Evolutionary conservation across 2,329 filamentous ascomycete genomes (phyloP).

Genomic region (Aspergillus hiratsukae): DNA sequence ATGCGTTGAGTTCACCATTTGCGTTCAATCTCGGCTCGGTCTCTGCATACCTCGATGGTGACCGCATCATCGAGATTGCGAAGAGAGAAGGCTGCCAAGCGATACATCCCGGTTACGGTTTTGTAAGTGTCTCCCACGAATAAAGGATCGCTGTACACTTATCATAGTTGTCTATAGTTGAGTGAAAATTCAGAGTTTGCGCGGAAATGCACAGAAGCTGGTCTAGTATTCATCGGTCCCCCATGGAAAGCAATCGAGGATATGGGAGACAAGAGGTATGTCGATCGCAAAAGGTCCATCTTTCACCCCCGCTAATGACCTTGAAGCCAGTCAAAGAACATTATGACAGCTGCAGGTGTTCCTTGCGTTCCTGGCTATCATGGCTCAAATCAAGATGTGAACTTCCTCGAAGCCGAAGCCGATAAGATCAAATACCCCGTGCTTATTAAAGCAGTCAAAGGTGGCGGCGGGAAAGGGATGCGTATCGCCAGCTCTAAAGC

Average conservation of each 20-base stretch:
- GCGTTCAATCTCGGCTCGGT: conserved; percentile 78
- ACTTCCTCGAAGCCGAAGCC: conserved; percentile 63
- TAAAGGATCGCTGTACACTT: background rate
- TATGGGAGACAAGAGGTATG: conserved; percentile 87
- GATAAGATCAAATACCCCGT: conserved; percentile 64
- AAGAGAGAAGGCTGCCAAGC: conserved; percentile 82
- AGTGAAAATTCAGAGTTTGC: conserved; percentile 93
- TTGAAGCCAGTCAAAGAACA: conserved; percentile 73
- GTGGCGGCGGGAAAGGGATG: conserved; percentile 66
- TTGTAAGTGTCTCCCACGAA: conserved; percentile 41
- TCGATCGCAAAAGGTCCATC: background rate
- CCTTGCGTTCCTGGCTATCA: conserved; percentile 97
- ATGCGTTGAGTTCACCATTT: conserved; percentile 78
- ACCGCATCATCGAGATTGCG: conserved; percentile 83
- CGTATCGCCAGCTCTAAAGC: conserved; percentile 55
- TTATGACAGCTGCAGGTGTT: conserved; percentile 92
- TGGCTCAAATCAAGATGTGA: conserved; percentile 70
- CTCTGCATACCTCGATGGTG: conserved; percentile 86
- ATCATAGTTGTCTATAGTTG: conserved; percentile 41
- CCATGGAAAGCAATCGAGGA: conserved; percentile 69
- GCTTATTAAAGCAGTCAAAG: conserved; percentile 62
- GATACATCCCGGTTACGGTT: conserved; percentile 94
- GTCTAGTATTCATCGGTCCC: conserved; percentile 90
- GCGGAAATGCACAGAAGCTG: conserved; percentile 79
- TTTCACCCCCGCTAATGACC: conserved; percentile 5